phyloP scores from a whole-genome alignment of 805 yeast genomes.

The Blastobotrys terrestris region DNA sequence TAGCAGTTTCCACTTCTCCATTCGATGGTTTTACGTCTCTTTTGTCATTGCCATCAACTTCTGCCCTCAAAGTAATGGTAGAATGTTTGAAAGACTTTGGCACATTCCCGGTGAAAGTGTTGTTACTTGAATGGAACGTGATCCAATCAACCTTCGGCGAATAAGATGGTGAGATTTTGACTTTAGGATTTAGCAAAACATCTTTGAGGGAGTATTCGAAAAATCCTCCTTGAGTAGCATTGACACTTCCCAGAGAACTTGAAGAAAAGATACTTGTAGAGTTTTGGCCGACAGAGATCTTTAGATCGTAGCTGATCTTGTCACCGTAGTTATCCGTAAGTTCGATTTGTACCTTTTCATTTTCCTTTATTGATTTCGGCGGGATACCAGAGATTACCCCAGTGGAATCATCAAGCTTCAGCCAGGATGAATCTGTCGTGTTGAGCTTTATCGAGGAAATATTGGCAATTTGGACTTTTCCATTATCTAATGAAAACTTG shows the following conservation, averaged over 20 bases:
- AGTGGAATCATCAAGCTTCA: slow-evolving; percentile 52
- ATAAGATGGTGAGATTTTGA: slow-evolving; percentile 18
- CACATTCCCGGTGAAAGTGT: slow-evolving; percentile 61
- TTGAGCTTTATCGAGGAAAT: slow-evolving; percentile 57
- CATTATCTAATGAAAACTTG: slow-evolving; percentile 60
- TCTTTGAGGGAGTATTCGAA: slow-evolving; percentile 43
- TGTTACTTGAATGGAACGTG: slow-evolving; percentile 49
- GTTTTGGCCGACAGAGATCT: slow-evolving; percentile 19
- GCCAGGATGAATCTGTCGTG: slow-evolving; percentile 48
- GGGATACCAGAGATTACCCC: slow-evolving; percentile 65
- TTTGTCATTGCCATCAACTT: slow-evolving; percentile 36
- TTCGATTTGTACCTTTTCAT: slow-evolving; percentile 33
- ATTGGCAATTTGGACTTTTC: slow-evolving; percentile 40
- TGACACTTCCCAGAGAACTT: slow-evolving; percentile 45
- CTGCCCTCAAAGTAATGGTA: slow-evolving; percentile 42
- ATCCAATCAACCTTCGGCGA: slow-evolving; percentile 53
- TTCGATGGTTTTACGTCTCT: slow-evolving; percentile 4
- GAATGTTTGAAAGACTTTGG: slow-evolving; percentile 44
- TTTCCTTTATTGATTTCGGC: slow-evolving; percentile 41
- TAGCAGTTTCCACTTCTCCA: slow-evolving; percentile 30
- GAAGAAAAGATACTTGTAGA: slow-evolving; percentile 37
- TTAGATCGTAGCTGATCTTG: slow-evolving; percentile 25
- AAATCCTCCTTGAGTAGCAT: slow-evolving; percentile 60
- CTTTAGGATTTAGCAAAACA: slow-evolving; percentile 12
- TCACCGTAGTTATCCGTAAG: slow-evolving; percentile 36